Conservation (phyloP, 1,139 yeast genomes). For the Debaryomyces nepalensis region DNA sequence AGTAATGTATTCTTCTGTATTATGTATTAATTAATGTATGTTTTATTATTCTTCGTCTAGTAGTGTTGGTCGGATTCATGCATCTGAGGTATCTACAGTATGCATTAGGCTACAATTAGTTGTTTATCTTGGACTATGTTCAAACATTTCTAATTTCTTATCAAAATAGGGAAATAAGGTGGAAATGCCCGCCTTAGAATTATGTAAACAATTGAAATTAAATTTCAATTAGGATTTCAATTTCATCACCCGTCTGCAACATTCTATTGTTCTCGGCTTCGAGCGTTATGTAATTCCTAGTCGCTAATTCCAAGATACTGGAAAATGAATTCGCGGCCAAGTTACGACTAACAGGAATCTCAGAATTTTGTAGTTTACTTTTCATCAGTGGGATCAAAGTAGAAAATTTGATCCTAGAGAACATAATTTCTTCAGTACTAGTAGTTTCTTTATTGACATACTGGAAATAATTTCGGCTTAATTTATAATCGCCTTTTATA, state of each 20-base stretch:
- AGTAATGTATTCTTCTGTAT: constrained; percentile 12
- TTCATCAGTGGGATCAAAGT: constrained; percentile 16
- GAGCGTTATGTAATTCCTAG: constrained; percentile 19
- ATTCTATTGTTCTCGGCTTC: constrained; percentile 6
- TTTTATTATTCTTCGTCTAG: constrained; percentile 4
- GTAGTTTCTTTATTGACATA: constrained; percentile 10
- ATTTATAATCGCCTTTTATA: constrained; percentile 8
- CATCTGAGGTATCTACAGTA: too few relatives aligned
- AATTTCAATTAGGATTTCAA: constrained; percentile 13
- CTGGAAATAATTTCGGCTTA: constrained; percentile 12
- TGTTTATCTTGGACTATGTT: too few relatives aligned
- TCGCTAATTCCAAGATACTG: constrained; percentile 43
- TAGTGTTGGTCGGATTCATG: too few relatives aligned
- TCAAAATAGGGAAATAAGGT: neutral
- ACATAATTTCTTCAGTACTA: constrained; percentile 7
- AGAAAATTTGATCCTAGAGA: constrained; percentile 13
- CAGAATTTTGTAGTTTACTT: constrained; percentile 23
- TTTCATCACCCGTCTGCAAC: constrained; percentile 13
- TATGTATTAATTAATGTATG: constrained; percentile 11
- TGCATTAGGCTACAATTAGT: neutral
- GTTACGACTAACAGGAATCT: constrained; percentile 22
- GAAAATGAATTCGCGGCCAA: constrained; percentile 46
- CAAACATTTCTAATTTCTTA: neutral
- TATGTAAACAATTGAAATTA: neutral
- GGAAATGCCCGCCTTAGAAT: neutral